Percentiles rank a stretch among this genome's conserved stretches.
These are phyloP conservation scores for Erodium chrysanthum DNA, from an alignment of 441 rosid species.

Conservation along the genomic window DNA sequence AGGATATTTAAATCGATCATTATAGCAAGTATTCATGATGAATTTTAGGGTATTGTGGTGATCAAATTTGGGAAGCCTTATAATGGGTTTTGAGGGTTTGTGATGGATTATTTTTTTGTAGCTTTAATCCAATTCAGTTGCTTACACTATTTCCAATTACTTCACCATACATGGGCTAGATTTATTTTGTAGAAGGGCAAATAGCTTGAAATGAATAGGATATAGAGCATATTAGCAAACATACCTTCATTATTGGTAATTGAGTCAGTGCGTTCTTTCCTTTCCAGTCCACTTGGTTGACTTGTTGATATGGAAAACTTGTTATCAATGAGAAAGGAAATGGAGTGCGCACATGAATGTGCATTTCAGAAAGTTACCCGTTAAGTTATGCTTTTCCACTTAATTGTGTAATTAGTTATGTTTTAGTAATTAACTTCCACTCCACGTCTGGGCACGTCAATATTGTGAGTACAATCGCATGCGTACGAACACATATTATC, in stretches of 20 bases:
- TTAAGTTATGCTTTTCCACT: neutral
- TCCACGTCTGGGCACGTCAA: too few species aligned
- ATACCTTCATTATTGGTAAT: neutral
- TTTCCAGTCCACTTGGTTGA: neutral
- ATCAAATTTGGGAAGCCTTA: neutral
- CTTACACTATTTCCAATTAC: neutral
- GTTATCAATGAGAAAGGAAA: neutral
- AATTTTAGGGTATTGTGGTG: neutral
- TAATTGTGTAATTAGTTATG: neutral
- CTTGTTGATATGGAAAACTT: neutral
- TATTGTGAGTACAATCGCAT: too few species aligned
- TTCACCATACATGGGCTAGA: neutral
- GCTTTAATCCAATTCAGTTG: neutral
- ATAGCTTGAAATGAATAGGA: neutral
- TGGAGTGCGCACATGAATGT: neutral
- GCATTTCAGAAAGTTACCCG: neutral
- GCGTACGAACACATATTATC: too few species aligned
- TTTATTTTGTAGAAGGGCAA: neutral
- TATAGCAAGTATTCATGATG: neutral
- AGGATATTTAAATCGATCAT: neutral
- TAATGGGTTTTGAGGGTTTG: neutral
- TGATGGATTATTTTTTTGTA: neutral
- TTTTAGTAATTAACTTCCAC: too few species aligned
- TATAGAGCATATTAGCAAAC: neutral
- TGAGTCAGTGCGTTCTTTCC: neutral